Base-by-base conservation (phyloP, 306 rosid species). In the Comarum palustre region DNA sequence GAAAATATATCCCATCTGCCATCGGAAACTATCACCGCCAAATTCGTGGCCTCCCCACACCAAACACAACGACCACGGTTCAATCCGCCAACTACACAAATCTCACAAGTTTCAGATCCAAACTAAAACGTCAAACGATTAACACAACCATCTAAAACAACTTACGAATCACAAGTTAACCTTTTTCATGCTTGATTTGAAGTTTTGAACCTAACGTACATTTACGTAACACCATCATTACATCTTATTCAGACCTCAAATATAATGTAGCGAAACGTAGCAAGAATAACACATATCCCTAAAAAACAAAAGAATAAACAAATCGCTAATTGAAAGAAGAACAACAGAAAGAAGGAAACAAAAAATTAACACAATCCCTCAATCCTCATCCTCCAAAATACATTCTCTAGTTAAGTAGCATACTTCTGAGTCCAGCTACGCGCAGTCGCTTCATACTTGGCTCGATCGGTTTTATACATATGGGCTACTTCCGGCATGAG, bases 391-490 rank as follows among this genome's bases (percentile, higher is more conserved):
- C n/a, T 17, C 51, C 51, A 47, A 47, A 4, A 15, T 1, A 48
- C 20, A 45, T 13, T 48, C 8, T 48, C 2, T 48, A 16, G 6
- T 17, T 5, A 48, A 5, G 19, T 16, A 4, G 65, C 66, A 32
- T 61, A 61, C 43, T 32, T 61, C 66, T 61, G 66, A 61, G 66
- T 31, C 42, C 22, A 32, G 42, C 66, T 61, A 16, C 24, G 24
- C 22, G 66, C 66, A 32, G 42, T 61, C 24, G 42, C 24, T 34
- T 61, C 66, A 8, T 61, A 61, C 66, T 32, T 32, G 66, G 39
- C 66, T 61, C 66, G 43, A 61, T 61, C 6, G 9, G 66, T 61
- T 9, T 61, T 61, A 32, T 61, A 61, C 66, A 61, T 16, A 15
- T 31, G 42, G 14, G 66, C 66, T 3, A 61, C 17, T 22, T 61